Base-by-base conservation (phyloP, 2,329 filamentous ascomycete genomes). In the Trichoderma polysporum region DNA sequence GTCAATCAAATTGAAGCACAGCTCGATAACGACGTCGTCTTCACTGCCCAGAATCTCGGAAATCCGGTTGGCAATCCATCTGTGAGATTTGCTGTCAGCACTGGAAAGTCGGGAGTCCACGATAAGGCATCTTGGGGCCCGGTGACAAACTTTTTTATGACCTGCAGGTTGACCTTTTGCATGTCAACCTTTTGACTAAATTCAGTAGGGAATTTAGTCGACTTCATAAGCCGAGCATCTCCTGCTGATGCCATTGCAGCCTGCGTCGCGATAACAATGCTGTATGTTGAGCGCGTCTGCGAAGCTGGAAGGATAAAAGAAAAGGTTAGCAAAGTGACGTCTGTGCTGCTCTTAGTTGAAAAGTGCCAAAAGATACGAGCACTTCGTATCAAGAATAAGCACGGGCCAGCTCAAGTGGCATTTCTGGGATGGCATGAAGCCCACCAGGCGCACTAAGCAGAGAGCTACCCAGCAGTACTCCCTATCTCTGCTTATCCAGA, bases 181-280 rank as follows among this genome's bases (percentile, higher is more conserved):
- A 96, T 97, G 82, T 99, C 94, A 71, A 99, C 95, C 83, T 97
- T 97, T 77, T 92, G 89, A 76, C 87, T 94, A 81, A 98, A 99
- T 76, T 97, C 93, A 8, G 90, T 86, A 53, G 95, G 95, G 71
- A 97, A 98, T 76, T 96, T 97, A 66, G 94, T 98, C 79, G 90
- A 90, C 84, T 90, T 92, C 66, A 97, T 83, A 74, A 97, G 87
- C 83, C 96, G 97, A 71, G 91, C 90, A 79, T 97, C 94, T 69
- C 95, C 92, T 71, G 88, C 91, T 64, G 90, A 90, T 73, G 92
- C 90, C 92, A 95, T 95, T 71, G 70, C 82, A 74, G 72, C 67
- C 69, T 52, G 45, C 27, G 39, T 69, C 50, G 61, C 39, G 66
- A 59, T 25, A 25, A 27, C 45, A 54, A 63, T 22, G 31, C 35